phyloP scores from a whole-genome alignment of 1,139 yeast genomes.

The Lodderomyces orthopsilosis region DNA sequence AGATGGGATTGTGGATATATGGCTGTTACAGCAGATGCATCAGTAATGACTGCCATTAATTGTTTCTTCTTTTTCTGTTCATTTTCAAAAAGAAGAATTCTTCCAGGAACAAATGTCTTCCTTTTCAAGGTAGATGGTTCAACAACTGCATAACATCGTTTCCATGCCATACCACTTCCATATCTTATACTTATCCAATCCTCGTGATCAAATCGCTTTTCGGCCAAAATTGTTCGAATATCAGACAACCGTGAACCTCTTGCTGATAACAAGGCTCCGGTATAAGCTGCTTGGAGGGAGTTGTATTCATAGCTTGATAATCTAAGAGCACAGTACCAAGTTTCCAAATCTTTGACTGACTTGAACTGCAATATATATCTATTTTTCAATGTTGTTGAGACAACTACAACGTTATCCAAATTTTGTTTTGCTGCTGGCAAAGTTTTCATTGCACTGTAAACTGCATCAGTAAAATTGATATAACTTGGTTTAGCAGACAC shows the following conservation, averaged over 20 bases:
- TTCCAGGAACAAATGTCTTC: conserved; percentile 50
- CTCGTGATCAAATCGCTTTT: conserved; percentile 81
- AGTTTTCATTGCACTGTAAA: conserved; percentile 68
- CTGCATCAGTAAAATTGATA: conserved; percentile 86
- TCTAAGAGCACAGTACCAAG: conserved; percentile 82
- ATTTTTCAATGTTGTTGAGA: conserved; percentile 88
- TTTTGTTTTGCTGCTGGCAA: conserved; percentile 64
- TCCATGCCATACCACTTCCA: conserved; percentile 98
- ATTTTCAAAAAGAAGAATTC: conserved; percentile 61
- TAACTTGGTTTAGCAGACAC: conserved; percentile 77
- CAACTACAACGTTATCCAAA: conserved; percentile 74
- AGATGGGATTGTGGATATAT: conserved; percentile 85
- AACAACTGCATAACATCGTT: conserved; percentile 87
- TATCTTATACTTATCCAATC: conserved; percentile 95
- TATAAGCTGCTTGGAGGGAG: conserved; percentile 87
- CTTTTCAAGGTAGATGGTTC: conserved; percentile 61
- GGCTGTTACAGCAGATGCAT: conserved; percentile 78
- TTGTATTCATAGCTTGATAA: conserved; percentile 77
- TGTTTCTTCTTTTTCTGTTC: conserved; percentile 69
- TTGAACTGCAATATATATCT: conserved; percentile 78
- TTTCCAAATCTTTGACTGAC: conserved; percentile 48
- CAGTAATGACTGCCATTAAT: conserved; percentile 75
- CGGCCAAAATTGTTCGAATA: conserved; percentile 78
- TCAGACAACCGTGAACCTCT: conserved; percentile 86
- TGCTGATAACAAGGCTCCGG: conserved; percentile 88